Conservation (phyloP, 2,329 filamentous ascomycete species). For the Coleophoma crateriformis region DNA sequence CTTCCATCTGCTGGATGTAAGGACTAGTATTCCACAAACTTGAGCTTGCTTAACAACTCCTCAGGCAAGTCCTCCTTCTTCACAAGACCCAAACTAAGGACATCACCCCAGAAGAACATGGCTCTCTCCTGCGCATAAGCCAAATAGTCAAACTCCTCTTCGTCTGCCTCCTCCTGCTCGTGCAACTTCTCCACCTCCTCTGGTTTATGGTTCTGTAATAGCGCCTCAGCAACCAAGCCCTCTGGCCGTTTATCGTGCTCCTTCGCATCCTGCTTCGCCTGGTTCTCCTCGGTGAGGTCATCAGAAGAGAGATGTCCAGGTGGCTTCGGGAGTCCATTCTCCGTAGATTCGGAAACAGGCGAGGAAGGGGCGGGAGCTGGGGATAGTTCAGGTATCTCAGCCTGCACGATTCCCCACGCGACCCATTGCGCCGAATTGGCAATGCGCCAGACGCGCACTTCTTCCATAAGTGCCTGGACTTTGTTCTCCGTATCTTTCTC, state of each 20-base stretch:
- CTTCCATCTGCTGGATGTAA: too few species aligned
- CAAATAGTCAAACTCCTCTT: constrained; percentile 88
- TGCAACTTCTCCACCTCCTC: constrained; percentile 9
- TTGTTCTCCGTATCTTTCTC: constrained; percentile 62
- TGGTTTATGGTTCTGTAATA: constrained; percentile 2
- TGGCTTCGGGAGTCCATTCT: not conserved
- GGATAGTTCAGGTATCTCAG: constrained; percentile 68
- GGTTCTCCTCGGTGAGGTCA: not conserved
- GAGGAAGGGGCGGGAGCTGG: not conserved
- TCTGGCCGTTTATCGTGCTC: constrained; percentile 13
- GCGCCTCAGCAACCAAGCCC: constrained; percentile 10
- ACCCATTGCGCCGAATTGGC: constrained; percentile 90
- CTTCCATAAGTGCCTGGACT: constrained; percentile 66
- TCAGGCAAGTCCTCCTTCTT: constrained; percentile 70
- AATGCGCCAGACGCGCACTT: constrained; percentile 79
- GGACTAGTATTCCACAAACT: constrained; percentile 58
- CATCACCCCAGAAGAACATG: constrained; percentile 92
- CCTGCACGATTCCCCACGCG: constrained; percentile 94
- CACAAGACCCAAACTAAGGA: constrained; percentile 70
- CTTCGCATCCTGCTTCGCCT: not conserved
- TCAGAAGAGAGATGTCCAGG: not conserved
- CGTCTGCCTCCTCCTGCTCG: constrained; percentile 25
- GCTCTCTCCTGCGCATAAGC: constrained; percentile 86
- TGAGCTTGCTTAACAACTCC: constrained; percentile 57
- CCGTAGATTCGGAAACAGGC: not conserved